Base-by-base conservation (phyloP, 768 basidiomycete genomes). In the Arthromyces matolae region DNA sequence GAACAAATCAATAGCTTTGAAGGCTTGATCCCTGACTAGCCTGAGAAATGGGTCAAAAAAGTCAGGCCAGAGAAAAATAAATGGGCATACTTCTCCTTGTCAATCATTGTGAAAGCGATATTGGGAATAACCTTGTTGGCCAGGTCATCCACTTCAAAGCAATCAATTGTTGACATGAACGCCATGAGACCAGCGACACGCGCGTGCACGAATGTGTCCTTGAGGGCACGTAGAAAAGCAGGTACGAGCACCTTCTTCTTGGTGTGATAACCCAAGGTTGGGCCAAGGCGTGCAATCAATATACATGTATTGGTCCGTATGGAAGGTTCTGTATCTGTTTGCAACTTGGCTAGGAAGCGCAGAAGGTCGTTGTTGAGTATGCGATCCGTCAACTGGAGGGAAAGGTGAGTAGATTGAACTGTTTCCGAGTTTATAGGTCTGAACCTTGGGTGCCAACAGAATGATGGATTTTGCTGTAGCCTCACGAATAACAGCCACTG, bases 301-400 rank as follows among this genome's bases (percentile, higher is more conserved):
- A 99, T 97, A 60, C 93, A 95, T 0, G 96, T 96, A 59, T 98
- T 98, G 13, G 96, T 98, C 37, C 96, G 80, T 57, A 98, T 97
- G 5, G 93, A 94, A 3, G 94, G 81, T 67, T 99, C 96, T 1
- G 85, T 74, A 60, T 98, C 96, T 27, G 77, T 82, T 69, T 99
- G 96, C 69, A 90, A 86, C 60, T 90, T 91, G 2, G 95, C 95
- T 19, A 99, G 79, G 52, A 89, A 79, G 2, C 95, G 86, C 9
- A 99, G 79, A 16, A 99, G 81, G 51, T 99, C 96, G 58, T 98
- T 99, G 67, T 99, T 99, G 29, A 98, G 75, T 31, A 97, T 80
- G 2, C 95, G 86, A 54, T 96, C 93, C 41, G 72, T 87, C 42
- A 99, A 75, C 93, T 96, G 52, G 31, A 19, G 54, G 33, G 35